phyloP scores from a whole-genome alignment of 345 rosid species.

The Corchorus capsularis region DNA sequence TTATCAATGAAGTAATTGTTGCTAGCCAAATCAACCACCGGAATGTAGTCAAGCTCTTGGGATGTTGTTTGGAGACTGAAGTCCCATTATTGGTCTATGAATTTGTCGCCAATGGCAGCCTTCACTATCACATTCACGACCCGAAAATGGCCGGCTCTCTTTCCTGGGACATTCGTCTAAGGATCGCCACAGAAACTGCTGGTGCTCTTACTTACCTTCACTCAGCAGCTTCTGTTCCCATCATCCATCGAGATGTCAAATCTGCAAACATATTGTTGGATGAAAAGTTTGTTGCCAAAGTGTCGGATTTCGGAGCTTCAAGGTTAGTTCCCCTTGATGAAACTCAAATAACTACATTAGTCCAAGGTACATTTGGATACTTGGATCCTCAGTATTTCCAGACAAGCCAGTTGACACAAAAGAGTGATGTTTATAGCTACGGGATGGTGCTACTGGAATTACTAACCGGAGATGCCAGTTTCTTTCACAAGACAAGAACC shows the following conservation, averaged over 20 bases:
- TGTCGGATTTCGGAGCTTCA: constrained; percentile 26
- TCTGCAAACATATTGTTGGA: constrained; percentile 25
- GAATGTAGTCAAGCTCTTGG: constrained; percentile 29
- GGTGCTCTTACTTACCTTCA: constrained; percentile 25
- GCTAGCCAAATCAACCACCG: constrained; percentile 30
- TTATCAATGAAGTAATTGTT: constrained; percentile 23
- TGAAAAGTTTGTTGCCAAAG: constrained; percentile 20
- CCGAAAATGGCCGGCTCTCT: not conserved
- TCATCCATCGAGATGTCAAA: constrained; percentile 25
- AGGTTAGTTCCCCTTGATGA: constrained; percentile 22
- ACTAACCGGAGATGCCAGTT: constrained; percentile 1
- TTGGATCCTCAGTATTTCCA: constrained; percentile 28
- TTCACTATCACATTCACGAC: constrained; percentile 27
- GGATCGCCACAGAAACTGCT: constrained; percentile 19
- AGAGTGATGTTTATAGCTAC: not conserved
- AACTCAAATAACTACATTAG: constrained; percentile 19
- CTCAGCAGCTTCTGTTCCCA: constrained; percentile 16
- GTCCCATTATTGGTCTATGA: constrained; percentile 37
- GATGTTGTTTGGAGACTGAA: constrained; percentile 19
- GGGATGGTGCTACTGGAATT: constrained; percentile 7
- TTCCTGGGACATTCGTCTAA: constrained; percentile 23
- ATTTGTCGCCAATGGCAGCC: constrained; percentile 29
- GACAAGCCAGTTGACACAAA: constrained; percentile 26
- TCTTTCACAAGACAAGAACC: not conserved
- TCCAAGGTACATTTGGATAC: constrained; percentile 26